Evolutionary conservation across 805 yeast genomes (phyloP), one percentile per base, ranked within the genome.

Genomic region (Sugiyamaella valdiviana): DNA sequence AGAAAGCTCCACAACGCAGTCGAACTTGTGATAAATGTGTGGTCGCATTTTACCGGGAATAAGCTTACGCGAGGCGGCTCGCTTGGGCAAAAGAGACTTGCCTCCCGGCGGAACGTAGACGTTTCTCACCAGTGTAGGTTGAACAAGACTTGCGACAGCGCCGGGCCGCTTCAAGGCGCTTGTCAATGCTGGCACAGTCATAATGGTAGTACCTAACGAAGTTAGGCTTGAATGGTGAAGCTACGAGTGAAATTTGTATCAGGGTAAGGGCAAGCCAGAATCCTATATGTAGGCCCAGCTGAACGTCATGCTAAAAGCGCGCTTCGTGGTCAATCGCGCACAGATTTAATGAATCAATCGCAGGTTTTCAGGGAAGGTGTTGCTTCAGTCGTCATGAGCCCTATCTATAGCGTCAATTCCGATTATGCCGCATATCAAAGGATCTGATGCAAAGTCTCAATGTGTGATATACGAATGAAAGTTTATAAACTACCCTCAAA

Each of bases 1-100:
- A 56, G 95, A 83, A 50, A 90, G 75, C 67, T 91, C 95, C n/a
- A 93, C 90, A 35, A 76, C 68, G 26, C 90, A 84, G 55, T 91
- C 89, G 64, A 93, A 93, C 65, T 87, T 87, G 69, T 91, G 78
- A 67, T 87, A 90, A 37, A 93, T 84, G 29, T 96, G 89, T 1
- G 98, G 97, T 67, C 97, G 79, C 15, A 96, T 89, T 64, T 85
- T 85, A 48, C 97, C 97, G 48, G 62, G 60, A 5, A 60, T 56
- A 23, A 68, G 64, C 44, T 66, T 65, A 14, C 56, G 45, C 16
- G 45, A 32, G n/a, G 51, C 50, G 9, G 46, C 46, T 37, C 59
- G 48, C 29, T 51, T 50, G 9, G 47, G 44, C 39, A 54, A 43
- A 10, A 54, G 40, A 17, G 51, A 37, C 21, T 44, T 40, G 14